phyloP scores from a whole-genome alignment of 2,329 filamentous ascomycete species.

The Epichloe scottii region DNA sequence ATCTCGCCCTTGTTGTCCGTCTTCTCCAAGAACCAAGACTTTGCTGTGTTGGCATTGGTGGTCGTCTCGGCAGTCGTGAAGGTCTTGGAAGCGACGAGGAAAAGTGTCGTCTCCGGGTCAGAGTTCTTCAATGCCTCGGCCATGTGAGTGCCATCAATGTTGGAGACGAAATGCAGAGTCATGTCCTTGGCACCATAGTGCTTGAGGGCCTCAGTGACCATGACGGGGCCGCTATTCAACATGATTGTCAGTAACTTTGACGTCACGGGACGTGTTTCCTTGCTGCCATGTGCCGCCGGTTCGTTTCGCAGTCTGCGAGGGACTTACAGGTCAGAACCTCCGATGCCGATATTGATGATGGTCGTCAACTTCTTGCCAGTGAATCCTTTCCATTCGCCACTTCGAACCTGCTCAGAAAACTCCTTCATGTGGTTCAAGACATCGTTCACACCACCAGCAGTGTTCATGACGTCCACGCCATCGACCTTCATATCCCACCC shows the following conservation, averaged over 20 bases:
- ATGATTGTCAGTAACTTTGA: neutral
- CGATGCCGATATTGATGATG: slow-evolving; percentile 96
- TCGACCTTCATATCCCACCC: slow-evolving; percentile 77
- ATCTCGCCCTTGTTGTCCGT: slow-evolving; percentile 68
- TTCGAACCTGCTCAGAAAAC: slow-evolving; percentile 89
- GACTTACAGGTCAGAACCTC: slow-evolving; percentile 90
- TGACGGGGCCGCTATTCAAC: slow-evolving; percentile 68
- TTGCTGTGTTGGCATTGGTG: slow-evolving; percentile 95
- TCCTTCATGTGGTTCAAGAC: slow-evolving; percentile 97
- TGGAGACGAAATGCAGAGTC: slow-evolving; percentile 96
- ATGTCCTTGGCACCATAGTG: slow-evolving; percentile 76
- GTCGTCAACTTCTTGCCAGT: slow-evolving; percentile 95
- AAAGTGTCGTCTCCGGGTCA: slow-evolving; percentile 95
- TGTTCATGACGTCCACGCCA: slow-evolving; percentile 83
- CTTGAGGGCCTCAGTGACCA: slow-evolving; percentile 97
- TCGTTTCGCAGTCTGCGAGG: neutral
- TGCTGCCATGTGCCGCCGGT: neutral
- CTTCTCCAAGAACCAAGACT: slow-evolving; percentile 89
- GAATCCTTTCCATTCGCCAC: slow-evolving; percentile 92
- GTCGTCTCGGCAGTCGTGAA: slow-evolving; percentile 97
- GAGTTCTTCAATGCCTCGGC: slow-evolving; percentile 81
- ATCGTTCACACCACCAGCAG: slow-evolving; percentile 74
- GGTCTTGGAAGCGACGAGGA: slow-evolving; percentile 97
- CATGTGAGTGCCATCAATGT: slow-evolving; percentile 98
- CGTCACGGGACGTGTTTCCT: too few relatives aligned